Percentiles rank a stretch among this genome's conserved stretches.
Evolutionary conservation across 2,329 filamentous ascomycete species (phyloP).

Genomic region (Penicillium psychrosexuale): DNA sequence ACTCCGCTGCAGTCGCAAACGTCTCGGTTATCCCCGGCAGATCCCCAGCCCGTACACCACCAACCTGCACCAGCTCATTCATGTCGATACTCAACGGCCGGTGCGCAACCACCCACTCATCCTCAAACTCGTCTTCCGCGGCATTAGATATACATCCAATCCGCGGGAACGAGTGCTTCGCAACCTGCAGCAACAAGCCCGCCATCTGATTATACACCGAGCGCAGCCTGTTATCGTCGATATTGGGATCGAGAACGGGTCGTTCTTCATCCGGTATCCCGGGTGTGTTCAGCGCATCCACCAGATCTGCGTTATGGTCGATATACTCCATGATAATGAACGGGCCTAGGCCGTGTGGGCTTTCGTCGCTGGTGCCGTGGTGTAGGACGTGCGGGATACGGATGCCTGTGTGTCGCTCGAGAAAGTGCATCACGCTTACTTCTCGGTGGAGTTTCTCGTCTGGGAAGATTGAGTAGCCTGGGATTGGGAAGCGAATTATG

Average conservation of each 20-base stretch:
- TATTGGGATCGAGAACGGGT: constrained; percentile 36
- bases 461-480: constrained; percentile 4
- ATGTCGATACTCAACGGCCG: constrained; percentile 45
- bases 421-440: constrained; percentile 2
- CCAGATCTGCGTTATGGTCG: constrained; percentile 15
- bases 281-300: constrained; percentile 25
- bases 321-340: constrained; percentile 31
- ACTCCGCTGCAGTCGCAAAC: constrained; percentile 34
- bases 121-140: constrained; percentile 10
- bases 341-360: constrained; percentile 18
- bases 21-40: constrained; percentile 4
- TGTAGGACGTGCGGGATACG: not conserved
- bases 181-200: constrained; percentile 40
- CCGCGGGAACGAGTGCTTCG: constrained; percentile 31
- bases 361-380: constrained; percentile 9
- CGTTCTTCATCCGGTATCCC: constrained; percentile 16
- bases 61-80: constrained; percentile 35
- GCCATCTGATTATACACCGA: constrained; percentile 43
- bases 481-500: constrained; percentile 21
- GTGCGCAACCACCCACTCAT: constrained; percentile 24
- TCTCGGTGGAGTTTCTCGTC: constrained; percentile 1
- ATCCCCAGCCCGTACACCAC: constrained; percentile 12
- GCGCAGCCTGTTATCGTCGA: constrained; percentile 34
- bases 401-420: not conserved
- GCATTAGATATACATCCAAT: constrained; percentile 40